These are phyloP conservation scores for Gnomoniopsis sp. DNA, from an alignment of 2,329 filamentous ascomycete genomes.

Conservation along the genomic window DNA sequence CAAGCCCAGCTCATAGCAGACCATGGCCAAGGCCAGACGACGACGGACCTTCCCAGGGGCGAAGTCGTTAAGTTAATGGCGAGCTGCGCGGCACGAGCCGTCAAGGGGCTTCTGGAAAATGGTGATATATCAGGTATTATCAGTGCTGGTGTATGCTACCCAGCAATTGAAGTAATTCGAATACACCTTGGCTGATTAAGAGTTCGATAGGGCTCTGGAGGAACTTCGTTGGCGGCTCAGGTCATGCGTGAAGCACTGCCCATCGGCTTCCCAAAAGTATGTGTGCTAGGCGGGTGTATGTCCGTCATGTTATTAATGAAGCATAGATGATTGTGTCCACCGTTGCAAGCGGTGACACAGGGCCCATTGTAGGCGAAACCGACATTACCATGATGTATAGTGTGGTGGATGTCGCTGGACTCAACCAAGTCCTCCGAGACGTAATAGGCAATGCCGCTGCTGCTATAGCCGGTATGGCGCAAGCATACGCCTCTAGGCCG, in stretches of 20 bases:
- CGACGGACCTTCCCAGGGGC: conserved; percentile 42
- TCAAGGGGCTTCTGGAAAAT: conserved; percentile 35
- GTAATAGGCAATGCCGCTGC: conserved; percentile 62
- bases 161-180: background rate
- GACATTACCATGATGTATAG: conserved; percentile 70
- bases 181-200: background rate
- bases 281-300: background rate
- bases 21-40: conserved; percentile 28
- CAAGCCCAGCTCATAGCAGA: conserved; percentile 38
- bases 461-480: conserved; percentile 57
- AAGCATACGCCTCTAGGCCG: conserved; percentile 32
- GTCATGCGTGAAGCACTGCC: conserved; percentile 61
- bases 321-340: conserved; percentile 63
- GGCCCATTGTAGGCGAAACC: conserved; percentile 61
- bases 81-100: conserved; percentile 38
- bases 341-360: conserved; percentile 64
- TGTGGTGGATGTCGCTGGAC: conserved; percentile 67
- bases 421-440: conserved; percentile 55
- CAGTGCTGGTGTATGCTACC: conserved; percentile 44
- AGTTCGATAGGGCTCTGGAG: conserved; percentile 31
- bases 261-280: conserved; percentile 53
- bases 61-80: conserved; percentile 58
- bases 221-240: conserved; percentile 56
- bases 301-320: background rate
- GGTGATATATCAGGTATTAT: conserved; percentile 52